Conservation (phyloP, 768 basidiomycete genomes). For the Amanita molliuscula region DNA sequence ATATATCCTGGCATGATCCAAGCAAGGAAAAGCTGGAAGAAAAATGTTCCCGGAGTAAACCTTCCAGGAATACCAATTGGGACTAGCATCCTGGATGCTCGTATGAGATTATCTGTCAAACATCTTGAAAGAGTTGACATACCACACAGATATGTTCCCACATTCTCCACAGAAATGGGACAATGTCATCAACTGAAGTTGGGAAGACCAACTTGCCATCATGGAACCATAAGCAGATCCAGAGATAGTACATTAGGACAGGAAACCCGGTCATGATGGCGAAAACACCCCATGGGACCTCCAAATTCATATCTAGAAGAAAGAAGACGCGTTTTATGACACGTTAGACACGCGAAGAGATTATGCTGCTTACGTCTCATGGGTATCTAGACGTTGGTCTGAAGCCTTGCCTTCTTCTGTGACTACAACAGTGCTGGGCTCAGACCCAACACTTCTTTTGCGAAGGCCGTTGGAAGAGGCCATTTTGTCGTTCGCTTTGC, state of each 20-base stretch:
- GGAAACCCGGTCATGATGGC: constrained; percentile 96
- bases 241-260: constrained; percentile 94
- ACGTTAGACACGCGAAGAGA: neutral
- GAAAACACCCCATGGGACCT: constrained; percentile 82
- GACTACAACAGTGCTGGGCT: constrained; percentile 23
- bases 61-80: constrained; percentile 80
- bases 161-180: constrained; percentile 74
- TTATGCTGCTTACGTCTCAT: constrained; percentile 36
- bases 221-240: constrained; percentile 96
- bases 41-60: constrained; percentile 82
- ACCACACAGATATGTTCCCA: constrained; percentile 80
- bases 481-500: neutral
- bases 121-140: constrained; percentile 4
- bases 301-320: constrained; percentile 84
- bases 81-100: constrained; percentile 72
- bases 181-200: constrained; percentile 53
- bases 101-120: neutral
- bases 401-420: constrained; percentile 65
- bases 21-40: constrained; percentile 85
- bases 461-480: constrained; percentile 1
- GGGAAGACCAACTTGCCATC: constrained; percentile 76
- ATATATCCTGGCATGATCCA: constrained; percentile 84
- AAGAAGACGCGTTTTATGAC: constrained; percentile 10
- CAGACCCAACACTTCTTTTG: constrained; percentile 8
- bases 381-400: constrained; percentile 67